Evolutionary conservation across 495 filamentous ascomycete species (phyloP).

Genomic region (Hypoxylon fuscum): DNA sequence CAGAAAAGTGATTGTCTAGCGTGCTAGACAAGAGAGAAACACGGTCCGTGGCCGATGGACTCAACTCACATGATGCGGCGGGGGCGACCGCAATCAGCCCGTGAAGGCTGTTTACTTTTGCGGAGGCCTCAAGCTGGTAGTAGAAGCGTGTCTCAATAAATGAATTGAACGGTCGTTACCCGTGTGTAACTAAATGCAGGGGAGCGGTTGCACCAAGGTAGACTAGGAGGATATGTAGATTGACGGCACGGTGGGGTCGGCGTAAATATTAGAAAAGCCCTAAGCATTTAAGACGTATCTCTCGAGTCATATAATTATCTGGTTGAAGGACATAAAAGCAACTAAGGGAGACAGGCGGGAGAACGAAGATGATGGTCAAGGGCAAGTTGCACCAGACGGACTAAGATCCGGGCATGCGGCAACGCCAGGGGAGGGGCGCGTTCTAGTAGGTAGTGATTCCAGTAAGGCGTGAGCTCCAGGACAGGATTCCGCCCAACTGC

Average conservation of each 20-base stretch:
- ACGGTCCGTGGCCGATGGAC: not conserved
- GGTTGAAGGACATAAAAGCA: slow-evolving; percentile 6
- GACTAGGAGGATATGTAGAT: slow-evolving; percentile 3
- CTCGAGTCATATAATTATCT: slow-evolving; percentile 27
- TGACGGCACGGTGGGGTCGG: slow-evolving; percentile 33
- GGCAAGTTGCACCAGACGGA: slow-evolving; percentile 19
- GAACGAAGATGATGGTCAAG: slow-evolving; percentile 22
- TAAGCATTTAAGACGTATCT: slow-evolving; percentile 23
- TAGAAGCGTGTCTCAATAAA: slow-evolving; percentile 21
- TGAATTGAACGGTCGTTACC: slow-evolving; percentile 19
- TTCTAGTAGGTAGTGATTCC: slow-evolving; percentile 27
- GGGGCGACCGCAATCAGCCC: slow-evolving; percentile 35
- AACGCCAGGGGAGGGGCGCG: slow-evolving; percentile 25
- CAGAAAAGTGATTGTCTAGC: slow-evolving; percentile 1
- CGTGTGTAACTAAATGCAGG: slow-evolving; percentile 38
- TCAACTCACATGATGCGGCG: slow-evolving; percentile 47
- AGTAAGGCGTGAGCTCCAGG: slow-evolving; percentile 22
- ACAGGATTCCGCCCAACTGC: slow-evolving; percentile 27
- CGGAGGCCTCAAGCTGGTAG: slow-evolving; percentile 19
- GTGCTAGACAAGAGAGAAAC: not conserved
- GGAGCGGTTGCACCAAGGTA: slow-evolving; percentile 27
- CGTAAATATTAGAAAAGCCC: slow-evolving; percentile 17
- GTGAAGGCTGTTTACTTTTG: slow-evolving; percentile 33
- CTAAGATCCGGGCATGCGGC: slow-evolving; percentile 23
- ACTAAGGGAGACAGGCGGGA: slow-evolving; percentile 8